These are phyloP conservation scores for Aspergillus homomorphus DNA, from an alignment of 495 filamentous ascomycete genomes.

Conservation along the genomic window DNA sequence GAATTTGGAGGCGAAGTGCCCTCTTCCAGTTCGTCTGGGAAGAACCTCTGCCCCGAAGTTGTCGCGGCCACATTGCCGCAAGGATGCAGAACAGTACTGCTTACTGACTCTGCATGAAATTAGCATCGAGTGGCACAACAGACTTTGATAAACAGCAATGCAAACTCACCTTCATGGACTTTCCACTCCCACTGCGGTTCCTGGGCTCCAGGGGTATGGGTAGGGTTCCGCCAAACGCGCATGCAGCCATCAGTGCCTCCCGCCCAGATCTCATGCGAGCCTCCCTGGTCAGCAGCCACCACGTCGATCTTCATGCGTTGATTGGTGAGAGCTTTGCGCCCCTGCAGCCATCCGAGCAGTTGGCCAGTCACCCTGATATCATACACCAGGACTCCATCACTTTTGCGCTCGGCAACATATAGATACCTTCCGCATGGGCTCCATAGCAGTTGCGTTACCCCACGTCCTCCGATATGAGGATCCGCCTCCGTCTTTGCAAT, in stretches of 20 bases:
- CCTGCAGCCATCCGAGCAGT: conserved; percentile 65
- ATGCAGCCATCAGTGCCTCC: conserved; percentile 78
- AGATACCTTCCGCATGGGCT: conserved; percentile 85
- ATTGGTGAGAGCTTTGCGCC: conserved; percentile 67
- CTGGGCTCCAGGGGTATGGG: conserved; percentile 49
- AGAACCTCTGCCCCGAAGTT: conserved; percentile 61
- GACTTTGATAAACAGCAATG: neutral
- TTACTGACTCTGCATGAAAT: conserved; percentile 50
- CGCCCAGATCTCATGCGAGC: conserved; percentile 76
- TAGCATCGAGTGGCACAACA: conserved; percentile 9
- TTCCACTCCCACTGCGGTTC: conserved; percentile 57
- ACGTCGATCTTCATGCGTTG: conserved; percentile 79
- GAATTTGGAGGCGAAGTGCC: conserved; percentile 2
- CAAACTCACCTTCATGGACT: conserved; percentile 49
- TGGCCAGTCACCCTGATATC: conserved; percentile 74
- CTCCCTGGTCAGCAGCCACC: conserved; percentile 35
- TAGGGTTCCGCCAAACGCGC: conserved; percentile 68
- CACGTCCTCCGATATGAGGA: conserved; percentile 55
- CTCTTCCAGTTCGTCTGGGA: conserved; percentile 16
- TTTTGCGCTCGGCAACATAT: conserved; percentile 79
- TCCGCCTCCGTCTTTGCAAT: conserved; percentile 38
- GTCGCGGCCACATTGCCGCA: conserved; percentile 69
- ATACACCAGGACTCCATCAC: conserved; percentile 71
- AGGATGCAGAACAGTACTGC: conserved; percentile 63
- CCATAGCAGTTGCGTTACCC: conserved; percentile 75